Percentiles rank a stretch among this genome's conserved stretches.
phyloP scores from a whole-genome alignment of 2,329 filamentous ascomycete species.

The Fusarium sp. region DNA sequence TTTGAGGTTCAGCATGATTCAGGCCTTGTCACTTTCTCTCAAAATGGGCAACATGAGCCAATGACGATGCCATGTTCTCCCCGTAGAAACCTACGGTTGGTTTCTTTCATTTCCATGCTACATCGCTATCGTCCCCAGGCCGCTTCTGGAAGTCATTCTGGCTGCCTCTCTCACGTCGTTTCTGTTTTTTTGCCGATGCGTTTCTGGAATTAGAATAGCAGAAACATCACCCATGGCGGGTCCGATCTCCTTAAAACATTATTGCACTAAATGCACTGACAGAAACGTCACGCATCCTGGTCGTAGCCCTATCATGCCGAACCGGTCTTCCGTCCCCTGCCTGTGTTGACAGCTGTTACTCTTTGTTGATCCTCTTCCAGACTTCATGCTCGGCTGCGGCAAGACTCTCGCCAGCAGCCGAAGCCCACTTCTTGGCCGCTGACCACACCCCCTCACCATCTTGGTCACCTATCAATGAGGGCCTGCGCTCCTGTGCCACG shows the following conservation, averaged over 20 bases:
- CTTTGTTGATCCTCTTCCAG: constrained; percentile 70
- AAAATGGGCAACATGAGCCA: constrained; percentile 42
- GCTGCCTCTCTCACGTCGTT: constrained; percentile 24
- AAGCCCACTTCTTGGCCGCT: constrained; percentile 65
- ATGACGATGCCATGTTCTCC: constrained; percentile 30
- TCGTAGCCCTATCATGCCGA: constrained; percentile 31
- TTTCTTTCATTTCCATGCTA: constrained; percentile 30
- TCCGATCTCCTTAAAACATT: constrained; percentile 39
- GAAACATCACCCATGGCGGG: constrained; percentile 30
- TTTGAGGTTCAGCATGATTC: constrained; percentile 32
- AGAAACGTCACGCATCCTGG: constrained; percentile 35
- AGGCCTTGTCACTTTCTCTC: constrained; percentile 30
- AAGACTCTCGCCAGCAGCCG: constrained; percentile 65
- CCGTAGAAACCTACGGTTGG: constrained; percentile 27
- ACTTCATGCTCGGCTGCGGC: constrained; percentile 68
- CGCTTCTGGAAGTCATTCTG: constrained; percentile 22
- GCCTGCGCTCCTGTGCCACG: constrained; percentile 40
- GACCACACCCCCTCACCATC: constrained; percentile 62
- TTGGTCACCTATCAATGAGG: constrained; percentile 40
- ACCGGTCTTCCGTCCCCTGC: constrained; percentile 10
- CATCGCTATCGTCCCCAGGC: constrained; percentile 13
- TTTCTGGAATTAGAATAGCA: constrained; percentile 43
- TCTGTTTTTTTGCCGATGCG: constrained; percentile 21
- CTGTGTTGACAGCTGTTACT: constrained; percentile 45
- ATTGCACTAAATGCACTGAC: constrained; percentile 35